phyloP scores from a whole-genome alignment of 2,329 filamentous ascomycete species.

The Fusarium agapanthi region DNA sequence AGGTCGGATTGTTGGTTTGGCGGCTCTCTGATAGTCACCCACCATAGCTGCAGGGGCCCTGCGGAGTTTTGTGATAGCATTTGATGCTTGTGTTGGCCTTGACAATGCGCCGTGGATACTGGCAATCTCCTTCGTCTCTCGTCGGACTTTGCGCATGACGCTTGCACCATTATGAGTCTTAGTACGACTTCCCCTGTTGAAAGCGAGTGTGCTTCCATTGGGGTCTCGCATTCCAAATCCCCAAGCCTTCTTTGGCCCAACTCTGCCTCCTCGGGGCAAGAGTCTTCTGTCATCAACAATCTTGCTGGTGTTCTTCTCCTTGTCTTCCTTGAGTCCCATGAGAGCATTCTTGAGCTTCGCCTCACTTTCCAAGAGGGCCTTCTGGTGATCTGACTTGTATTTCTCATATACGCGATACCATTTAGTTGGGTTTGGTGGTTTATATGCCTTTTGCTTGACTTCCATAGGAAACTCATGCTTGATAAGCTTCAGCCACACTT shows the following conservation, averaged over 20 bases:
- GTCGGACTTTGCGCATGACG: constrained; percentile 64
- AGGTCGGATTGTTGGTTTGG: constrained; percentile 48
- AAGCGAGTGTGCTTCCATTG: constrained; percentile 50
- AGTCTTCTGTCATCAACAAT: constrained; percentile 62
- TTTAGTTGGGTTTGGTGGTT: constrained; percentile 70
- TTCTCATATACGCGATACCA: constrained; percentile 84
- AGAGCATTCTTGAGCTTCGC: constrained; percentile 66
- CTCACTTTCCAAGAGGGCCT: constrained; percentile 67
- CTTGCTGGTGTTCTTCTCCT: constrained; percentile 64
- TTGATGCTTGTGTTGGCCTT: constrained; percentile 41
- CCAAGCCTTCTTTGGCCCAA: constrained; percentile 42
- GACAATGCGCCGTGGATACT: constrained; percentile 58
- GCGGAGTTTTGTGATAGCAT: constrained; percentile 52
- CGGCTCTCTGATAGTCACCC: constrained; percentile 58
- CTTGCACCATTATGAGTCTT: constrained; percentile 61
- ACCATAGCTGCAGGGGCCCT: constrained; percentile 64
- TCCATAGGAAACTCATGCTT: constrained; percentile 77
- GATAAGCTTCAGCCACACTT: constrained; percentile 84
- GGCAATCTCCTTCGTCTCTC: constrained; percentile 64
- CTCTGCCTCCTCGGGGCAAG: constrained; percentile 55
- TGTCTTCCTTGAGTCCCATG: constrained; percentile 65
- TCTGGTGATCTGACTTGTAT: constrained; percentile 68
- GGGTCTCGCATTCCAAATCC: constrained; percentile 41
- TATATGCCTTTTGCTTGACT: constrained; percentile 66
- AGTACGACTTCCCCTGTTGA: constrained; percentile 59